Evolutionary conservation across 805 yeast species (phyloP), one percentile per base, ranked within the genome.

Genomic region (Torulaspora microellipsoides): DNA sequence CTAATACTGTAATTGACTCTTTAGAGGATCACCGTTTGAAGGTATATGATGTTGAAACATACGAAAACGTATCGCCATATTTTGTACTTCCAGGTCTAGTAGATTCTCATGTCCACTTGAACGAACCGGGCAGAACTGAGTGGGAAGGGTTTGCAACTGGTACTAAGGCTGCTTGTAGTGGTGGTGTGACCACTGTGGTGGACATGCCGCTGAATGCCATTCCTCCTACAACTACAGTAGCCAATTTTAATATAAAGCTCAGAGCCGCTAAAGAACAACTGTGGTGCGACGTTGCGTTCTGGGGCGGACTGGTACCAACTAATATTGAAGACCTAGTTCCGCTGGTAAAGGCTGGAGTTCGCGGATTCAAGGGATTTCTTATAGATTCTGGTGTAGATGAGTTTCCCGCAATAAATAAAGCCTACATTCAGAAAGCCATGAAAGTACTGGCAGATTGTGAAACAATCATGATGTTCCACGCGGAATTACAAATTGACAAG

Each of bases 121-220:
- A 91, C 63, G 98, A 91, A 58, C 97, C 98, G 0, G 98, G 98
- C n/a, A 71, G 97, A 54, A 90, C 97, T 1, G 96, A 89, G 49
- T 90, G 98, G 98, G 98, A 90, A 65, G 98, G 98, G 1, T 90
- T 91, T 62, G 95, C 81, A n/a, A 84, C 95, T 0, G 98, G 98
- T 0, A 90, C 98, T 0, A 82, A 83, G 60, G 85, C 96, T 2
- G 97, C 97, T 0, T 95, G 95, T 0, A 75, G 90, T 10, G 98
- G 98, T 13, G 98, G 98, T 45, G 97, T 90, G 38, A 90, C 98
- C 17, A 89, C 96, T 0, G 95, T 90, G 14, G 76, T 90, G 14
- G 98, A 90, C 62, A 90, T 90, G 98, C 98, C 98, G 0, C 69
- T 90, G 59, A 90, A 90, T 65, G 96, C 96, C 3, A 81, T 90